These are phyloP conservation scores for Wallacemonas sp. DNA, from an alignment of 208 protist species.

Conservation along the genomic window DNA sequence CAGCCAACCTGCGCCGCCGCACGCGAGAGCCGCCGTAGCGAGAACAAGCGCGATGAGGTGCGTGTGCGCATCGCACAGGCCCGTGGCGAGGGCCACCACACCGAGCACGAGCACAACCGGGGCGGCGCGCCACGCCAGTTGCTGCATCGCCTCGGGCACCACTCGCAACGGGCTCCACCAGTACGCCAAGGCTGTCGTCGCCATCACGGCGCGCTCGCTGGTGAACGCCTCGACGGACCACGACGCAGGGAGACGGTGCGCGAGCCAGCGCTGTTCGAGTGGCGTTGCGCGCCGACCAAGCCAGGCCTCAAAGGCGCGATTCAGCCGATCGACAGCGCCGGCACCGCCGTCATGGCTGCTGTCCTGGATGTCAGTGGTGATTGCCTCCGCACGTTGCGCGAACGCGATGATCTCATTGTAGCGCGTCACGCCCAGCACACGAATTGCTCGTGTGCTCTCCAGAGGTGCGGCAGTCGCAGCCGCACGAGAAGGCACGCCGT, in stretches of 20 bases:
- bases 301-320: constrained; percentile 1
- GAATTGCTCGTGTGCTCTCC: background rate
- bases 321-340: background rate
- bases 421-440: background rate
- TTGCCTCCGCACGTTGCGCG: background rate
- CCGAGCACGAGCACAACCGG: background rate
- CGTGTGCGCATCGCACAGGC: constrained; percentile 1
- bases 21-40: background rate
- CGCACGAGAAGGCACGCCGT: too few species aligned
- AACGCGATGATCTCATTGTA: background rate
- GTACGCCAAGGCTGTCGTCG: background rate
- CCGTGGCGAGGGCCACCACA: background rate
- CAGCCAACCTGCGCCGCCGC: background rate
- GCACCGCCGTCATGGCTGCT: background rate
- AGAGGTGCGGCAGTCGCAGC: too few species aligned
- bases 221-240: background rate
- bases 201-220: background rate
- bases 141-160: background rate
- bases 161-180: background rate
- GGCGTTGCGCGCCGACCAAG: background rate
- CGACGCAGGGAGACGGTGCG: background rate
- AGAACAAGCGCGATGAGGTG: background rate
- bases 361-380: background rate
- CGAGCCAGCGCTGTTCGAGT: background rate
- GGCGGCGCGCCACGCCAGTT: background rate